Conservation (phyloP, 768 basidiomycete genomes). For the Tulasnella sp. region DNA sequence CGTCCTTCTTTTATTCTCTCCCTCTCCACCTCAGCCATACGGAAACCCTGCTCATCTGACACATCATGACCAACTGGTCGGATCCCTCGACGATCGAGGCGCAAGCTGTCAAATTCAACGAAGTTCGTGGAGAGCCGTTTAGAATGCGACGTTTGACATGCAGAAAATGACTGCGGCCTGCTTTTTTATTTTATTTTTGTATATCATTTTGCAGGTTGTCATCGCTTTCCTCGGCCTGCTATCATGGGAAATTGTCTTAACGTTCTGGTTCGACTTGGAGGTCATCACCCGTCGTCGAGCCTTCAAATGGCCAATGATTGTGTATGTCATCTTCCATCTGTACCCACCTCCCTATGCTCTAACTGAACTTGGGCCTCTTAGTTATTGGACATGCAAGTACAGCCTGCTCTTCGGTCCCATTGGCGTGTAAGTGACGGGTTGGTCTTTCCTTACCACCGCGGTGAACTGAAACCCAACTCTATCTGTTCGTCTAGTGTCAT, state of each 20-base stretch:
- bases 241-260: too few relatives aligned
- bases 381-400: not conserved
- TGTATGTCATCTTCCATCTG: not conserved
- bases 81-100: not conserved
- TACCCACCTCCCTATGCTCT: too few relatives aligned
- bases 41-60: too few relatives aligned
- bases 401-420: not conserved
- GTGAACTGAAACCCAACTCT: not conserved
- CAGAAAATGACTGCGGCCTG: too few relatives aligned
- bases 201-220: too few relatives aligned
- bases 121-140: not conserved
- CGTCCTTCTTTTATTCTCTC: too few relatives aligned
- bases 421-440: constrained; percentile 2
- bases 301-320: not conserved
- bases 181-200: too few relatives aligned
- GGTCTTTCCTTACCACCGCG: not conserved
- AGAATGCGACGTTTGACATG: too few relatives aligned
- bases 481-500: not conserved
- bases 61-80: not conserved
- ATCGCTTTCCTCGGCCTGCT: too few relatives aligned
- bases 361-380: too few relatives aligned
- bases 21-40: too few relatives aligned
- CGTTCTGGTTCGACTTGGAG: too few relatives aligned
- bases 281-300: not conserved
- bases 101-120: not conserved